phyloP scores from a whole-genome alignment of 2,329 filamentous ascomycete genomes.

The Aspergillus sp. region DNA sequence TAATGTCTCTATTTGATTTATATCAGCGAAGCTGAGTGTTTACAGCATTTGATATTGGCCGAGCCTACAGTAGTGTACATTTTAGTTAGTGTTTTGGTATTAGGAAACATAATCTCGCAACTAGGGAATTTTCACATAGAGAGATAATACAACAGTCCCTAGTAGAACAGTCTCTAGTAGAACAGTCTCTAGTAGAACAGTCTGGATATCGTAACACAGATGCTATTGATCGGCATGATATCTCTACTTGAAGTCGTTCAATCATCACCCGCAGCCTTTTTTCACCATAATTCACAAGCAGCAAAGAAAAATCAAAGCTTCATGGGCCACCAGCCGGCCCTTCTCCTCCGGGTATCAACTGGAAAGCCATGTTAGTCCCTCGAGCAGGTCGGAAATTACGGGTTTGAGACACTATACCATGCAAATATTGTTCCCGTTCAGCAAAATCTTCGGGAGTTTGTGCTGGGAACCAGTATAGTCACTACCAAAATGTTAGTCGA shows the following conservation, averaged over 20 bases:
- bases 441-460: constrained; percentile 84
- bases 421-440: constrained; percentile 98
- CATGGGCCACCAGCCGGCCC: constrained; percentile 44
- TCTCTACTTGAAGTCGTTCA: constrained; percentile 10
- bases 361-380: not conserved
- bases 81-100: too few species aligned
- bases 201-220: not conserved
- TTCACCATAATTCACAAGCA: constrained; percentile 6
- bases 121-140: not conserved
- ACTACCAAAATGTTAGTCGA: constrained; percentile 41
- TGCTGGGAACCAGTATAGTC: constrained; percentile 84
- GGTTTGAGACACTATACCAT: constrained; percentile 58
- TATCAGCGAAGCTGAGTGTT: too few species aligned
- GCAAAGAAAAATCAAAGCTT: not conserved
- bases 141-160: not conserved
- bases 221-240: constrained; percentile 1
- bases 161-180: not conserved
- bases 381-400: not conserved
- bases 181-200: not conserved
- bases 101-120: too few species aligned
- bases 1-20: too few species aligned
- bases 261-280: constrained; percentile 12
- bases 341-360: constrained; percentile 73
- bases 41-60: too few species aligned
- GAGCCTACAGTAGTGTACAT: too few species aligned